Conservation (phyloP, 805 yeast species). For the Brettanomyces custersianus region DNA sequence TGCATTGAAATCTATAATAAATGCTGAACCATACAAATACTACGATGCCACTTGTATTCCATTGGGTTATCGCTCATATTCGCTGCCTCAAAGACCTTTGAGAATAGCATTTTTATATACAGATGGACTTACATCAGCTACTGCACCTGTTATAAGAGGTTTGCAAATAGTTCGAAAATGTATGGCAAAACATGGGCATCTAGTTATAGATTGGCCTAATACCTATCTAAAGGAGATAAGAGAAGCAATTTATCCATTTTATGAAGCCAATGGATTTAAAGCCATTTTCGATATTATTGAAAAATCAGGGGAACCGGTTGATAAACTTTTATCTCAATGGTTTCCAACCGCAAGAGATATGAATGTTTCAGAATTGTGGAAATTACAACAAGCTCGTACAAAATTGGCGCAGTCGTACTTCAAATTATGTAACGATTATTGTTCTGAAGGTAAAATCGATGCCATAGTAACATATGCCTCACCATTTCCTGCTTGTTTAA, state of each 20-base stretch:
- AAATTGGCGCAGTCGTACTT: constrained; percentile 20
- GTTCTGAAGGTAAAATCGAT: constrained; percentile 32
- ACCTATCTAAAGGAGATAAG: constrained; percentile 37
- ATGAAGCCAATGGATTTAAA: constrained; percentile 32
- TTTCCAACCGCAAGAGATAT: constrained; percentile 22
- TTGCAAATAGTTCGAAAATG: constrained; percentile 41
- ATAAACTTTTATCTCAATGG: constrained; percentile 6
- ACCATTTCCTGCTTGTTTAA: constrained; percentile 31
- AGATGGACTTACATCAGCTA: constrained; percentile 42
- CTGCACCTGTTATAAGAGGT: constrained; percentile 35
- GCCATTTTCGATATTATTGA: constrained; percentile 25
- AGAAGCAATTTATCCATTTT: constrained; percentile 27
- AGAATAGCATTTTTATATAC: constrained; percentile 39
- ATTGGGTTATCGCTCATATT: constrained; percentile 39
- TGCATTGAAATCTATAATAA: constrained; percentile 36
- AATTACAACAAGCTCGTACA: constrained; percentile 31
- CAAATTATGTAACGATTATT: constrained; percentile 31
- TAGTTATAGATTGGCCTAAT: constrained; percentile 40
- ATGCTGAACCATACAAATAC: constrained; percentile 44
- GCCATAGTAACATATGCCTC: constrained; percentile 39
- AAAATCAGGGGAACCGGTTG: constrained; percentile 36
- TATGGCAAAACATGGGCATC: constrained; percentile 45
- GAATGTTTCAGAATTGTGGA: constrained; percentile 29
- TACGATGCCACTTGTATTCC: constrained; percentile 38
- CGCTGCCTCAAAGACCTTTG: constrained; percentile 27